phyloP scores from a whole-genome alignment of 2,329 filamentous ascomycete genomes.

The Fusarium verrucosum region DNA sequence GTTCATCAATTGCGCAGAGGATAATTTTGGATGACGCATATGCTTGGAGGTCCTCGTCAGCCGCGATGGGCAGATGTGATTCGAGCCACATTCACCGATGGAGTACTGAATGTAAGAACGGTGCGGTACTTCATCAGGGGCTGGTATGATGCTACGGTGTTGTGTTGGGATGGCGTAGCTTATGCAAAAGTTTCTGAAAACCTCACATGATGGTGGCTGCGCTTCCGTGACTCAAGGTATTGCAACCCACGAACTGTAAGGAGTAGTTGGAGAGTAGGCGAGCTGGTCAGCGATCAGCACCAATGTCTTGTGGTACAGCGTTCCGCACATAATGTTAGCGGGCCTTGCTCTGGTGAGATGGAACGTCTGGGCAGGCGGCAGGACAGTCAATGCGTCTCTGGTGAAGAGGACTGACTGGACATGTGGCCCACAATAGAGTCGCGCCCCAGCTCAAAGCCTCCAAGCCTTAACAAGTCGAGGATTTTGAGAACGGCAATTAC shows the following conservation, averaged over 20 bases:
- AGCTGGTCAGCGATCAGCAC: constrained; percentile 25
- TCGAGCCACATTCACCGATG: constrained; percentile 10
- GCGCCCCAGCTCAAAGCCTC: constrained; percentile 2
- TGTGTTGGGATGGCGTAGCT: constrained; percentile 4
- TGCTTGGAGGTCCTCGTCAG: constrained; percentile 20
- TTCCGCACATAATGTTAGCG: neutral
- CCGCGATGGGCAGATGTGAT: constrained; percentile 27
- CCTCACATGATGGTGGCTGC: constrained; percentile 35
- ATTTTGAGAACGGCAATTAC: constrained; percentile 5
- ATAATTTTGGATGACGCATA: constrained; percentile 16
- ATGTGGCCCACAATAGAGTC: constrained; percentile 12
- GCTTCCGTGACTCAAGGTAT: constrained; percentile 23
- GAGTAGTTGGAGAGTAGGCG: constrained; percentile 23
- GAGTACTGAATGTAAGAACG: constrained; percentile 18
- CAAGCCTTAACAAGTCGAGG: constrained; percentile 10
- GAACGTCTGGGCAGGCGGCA: constrained; percentile 12
- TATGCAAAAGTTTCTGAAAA: constrained; percentile 22
- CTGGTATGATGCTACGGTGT: constrained; percentile 4
- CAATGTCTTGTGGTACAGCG: constrained; percentile 13
- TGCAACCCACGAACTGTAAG: constrained; percentile 35
- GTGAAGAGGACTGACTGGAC: neutral
- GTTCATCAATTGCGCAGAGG: constrained; percentile 10
- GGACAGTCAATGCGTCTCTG: constrained; percentile 16
- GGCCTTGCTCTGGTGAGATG: constrained; percentile 10
- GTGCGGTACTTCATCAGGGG: constrained; percentile 15